Base-by-base conservation (phyloP, 306 rosid species). In the Citrullus amarus region DNA sequence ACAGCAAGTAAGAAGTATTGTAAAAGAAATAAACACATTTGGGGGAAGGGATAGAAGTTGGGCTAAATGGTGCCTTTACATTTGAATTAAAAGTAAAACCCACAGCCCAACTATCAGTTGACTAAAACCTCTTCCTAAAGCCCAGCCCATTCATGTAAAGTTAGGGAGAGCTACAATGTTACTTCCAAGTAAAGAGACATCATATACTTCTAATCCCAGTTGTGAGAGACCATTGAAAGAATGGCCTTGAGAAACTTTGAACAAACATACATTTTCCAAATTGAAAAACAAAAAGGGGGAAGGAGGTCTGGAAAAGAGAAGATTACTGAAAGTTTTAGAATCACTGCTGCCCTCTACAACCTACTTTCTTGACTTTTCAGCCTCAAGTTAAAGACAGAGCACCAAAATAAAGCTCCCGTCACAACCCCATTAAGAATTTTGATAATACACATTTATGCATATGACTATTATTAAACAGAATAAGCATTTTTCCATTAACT, bases 331-430 rank as follows among this genome's bases (percentile, higher is more conserved):
- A 84, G 85, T 81, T 82, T 59, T 71, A 77, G 60, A 67, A 51
- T 70, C 75, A 83, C 87, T 66, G 80, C 85, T 75, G 76, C 76
- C 57, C 87, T 87, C 86, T 87, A 87, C 90, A 85, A 69, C 75
- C 84, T 60, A 77, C 51, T 10, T 74, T 54, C 76, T 20, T 25
- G 39, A 70, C 81, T 67, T 66, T 87, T 85, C 80, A 48, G 78
- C 84, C 77, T 78, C 82, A 75, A 81, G 81, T 82, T 81, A 72
- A 79, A 79, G 78, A 76, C 84, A 82, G 82, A 86, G 87, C 90
- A 81, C 82, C 88, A 85, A 82, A 82, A 82, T 79, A 82, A 78
- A 82, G 82, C 85, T 85, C 85, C 78, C 82, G 85, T 82, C 81
- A 82, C 81, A 79, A 84, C 80, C 82, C 81, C 57, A 50, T 58